These are phyloP conservation scores for Phialophora macrospora DNA, from an alignment of 2,329 filamentous ascomycete species.

Conservation along the genomic window DNA sequence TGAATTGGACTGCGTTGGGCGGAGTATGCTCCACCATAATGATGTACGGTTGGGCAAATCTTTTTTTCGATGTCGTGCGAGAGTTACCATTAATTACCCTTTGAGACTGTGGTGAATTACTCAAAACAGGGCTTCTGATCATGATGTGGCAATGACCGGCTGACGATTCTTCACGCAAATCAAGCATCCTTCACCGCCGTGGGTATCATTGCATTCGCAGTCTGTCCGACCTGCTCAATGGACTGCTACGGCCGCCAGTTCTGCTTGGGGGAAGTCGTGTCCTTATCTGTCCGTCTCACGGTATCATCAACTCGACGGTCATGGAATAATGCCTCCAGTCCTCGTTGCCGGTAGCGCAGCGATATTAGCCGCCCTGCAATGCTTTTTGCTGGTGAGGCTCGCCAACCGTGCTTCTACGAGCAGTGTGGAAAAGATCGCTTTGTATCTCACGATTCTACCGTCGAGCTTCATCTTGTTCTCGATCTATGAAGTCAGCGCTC, in stretches of 20 bases:
- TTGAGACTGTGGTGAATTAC: neutral
- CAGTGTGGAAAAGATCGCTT: conserved; percentile 4
- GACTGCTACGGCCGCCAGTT: neutral
- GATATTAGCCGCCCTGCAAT: conserved; percentile 3
- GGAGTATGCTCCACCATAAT: neutral
- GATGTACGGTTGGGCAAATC: neutral
- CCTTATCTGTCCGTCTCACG: neutral
- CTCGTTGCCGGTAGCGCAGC: neutral
- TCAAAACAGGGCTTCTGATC: neutral
- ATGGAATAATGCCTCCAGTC: neutral
- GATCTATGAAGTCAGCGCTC: neutral
- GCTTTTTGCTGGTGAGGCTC: conserved; percentile 8
- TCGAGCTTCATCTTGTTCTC: conserved; percentile 5
- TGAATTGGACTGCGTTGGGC: neutral
- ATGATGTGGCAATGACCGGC: neutral
- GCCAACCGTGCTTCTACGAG: neutral
- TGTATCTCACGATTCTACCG: neutral
- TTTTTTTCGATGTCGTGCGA: neutral
- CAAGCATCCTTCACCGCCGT: neutral
- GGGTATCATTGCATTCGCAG: neutral
- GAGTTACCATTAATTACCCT: too few species aligned
- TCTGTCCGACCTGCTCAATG: neutral
- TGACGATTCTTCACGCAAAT: neutral
- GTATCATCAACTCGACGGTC: neutral
- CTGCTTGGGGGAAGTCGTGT: neutral